Percentiles rank a stretch among this genome's conserved stretches.
These are phyloP conservation scores for Prunus mira DNA, from an alignment of 306 rosid genomes.

Conservation along the genomic window DNA sequence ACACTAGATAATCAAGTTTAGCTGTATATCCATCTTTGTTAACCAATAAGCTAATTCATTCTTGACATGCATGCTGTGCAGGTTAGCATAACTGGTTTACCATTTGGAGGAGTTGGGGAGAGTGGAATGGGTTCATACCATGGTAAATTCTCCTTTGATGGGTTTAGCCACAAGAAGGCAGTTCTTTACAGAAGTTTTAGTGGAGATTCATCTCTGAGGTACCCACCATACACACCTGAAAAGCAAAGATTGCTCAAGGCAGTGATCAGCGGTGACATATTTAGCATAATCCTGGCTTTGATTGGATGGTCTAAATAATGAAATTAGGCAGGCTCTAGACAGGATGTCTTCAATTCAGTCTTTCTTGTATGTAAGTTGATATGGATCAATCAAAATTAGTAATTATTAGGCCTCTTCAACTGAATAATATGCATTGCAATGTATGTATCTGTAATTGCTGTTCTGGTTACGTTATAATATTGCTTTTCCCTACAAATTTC, in stretches of 20 bases:
- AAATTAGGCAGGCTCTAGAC: not conserved
- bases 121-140: slow-evolving; percentile 89
- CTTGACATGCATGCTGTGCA: slow-evolving; percentile 16
- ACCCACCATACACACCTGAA: slow-evolving; percentile 68
- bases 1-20: no score
- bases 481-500: not conserved
- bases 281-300: slow-evolving; percentile 37
- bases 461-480: not conserved
- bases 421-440: not conserved
- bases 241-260: slow-evolving; percentile 61
- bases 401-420: not conserved
- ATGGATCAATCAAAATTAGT: not conserved
- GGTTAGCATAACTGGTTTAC: slow-evolving; percentile 61
- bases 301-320: slow-evolving; percentile 30
- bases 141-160: slow-evolving; percentile 77
- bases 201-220: slow-evolving; percentile 57
- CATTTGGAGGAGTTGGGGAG: slow-evolving; percentile 90
- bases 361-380: not conserved
- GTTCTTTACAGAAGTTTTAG: slow-evolving; percentile 64
- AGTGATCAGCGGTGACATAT: slow-evolving; percentile 41
- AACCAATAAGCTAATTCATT: not conserved
- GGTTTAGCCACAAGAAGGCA: slow-evolving; percentile 77
- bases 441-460: not conserved
- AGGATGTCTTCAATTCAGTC: not conserved
- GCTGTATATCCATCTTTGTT: no score